Evolutionary conservation across 2,329 filamentous ascomycete genomes (phyloP).

Genomic region (Stemphylium vesicarium): DNA sequence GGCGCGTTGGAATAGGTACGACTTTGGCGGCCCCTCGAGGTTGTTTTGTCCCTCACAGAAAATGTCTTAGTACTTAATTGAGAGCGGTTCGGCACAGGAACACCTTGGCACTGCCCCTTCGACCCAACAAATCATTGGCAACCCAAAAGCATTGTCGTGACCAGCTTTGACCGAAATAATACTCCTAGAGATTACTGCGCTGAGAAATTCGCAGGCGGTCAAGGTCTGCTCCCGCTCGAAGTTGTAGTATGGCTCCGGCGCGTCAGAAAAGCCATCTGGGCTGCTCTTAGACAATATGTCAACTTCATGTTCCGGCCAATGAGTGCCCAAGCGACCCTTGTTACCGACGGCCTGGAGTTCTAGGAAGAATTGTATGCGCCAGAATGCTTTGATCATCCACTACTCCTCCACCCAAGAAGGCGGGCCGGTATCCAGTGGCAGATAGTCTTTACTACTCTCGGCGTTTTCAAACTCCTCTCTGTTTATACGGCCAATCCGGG

Average conservation of each 20-base stretch:
- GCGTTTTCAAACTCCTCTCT: slow-evolving; percentile 7
- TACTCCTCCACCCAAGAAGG: slow-evolving; percentile 14
- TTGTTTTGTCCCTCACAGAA: slow-evolving; percentile 7
- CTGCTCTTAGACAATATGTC: background rate
- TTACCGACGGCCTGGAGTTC: slow-evolving; percentile 9
- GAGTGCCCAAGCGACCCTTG: background rate
- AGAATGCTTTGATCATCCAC: slow-evolving; percentile 14
- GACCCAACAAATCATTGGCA: slow-evolving; percentile 1
- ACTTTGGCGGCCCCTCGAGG: slow-evolving; percentile 2
- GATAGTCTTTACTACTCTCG: slow-evolving; percentile 11
- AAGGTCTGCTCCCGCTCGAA: slow-evolving; percentile 1
- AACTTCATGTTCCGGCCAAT: background rate
- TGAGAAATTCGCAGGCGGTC: slow-evolving; percentile 3
- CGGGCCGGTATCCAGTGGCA: slow-evolving; percentile 12
- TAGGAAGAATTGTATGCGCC: slow-evolving; percentile 14
- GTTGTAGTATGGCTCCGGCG: too few relatives aligned
- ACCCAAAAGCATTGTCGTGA: background rate
- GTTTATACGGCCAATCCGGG: too few relatives aligned
- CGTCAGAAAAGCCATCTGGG: slow-evolving; percentile 1
- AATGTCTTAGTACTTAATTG: slow-evolving; percentile 5
- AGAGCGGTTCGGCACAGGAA: background rate
- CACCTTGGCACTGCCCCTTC: background rate
- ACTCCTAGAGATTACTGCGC: slow-evolving; percentile 1
- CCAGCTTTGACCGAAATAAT: background rate
- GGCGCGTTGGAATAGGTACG: slow-evolving; percentile 1